Conservation (phyloP, 1,139 yeast species). For the Yamadazyma taylorii region DNA sequence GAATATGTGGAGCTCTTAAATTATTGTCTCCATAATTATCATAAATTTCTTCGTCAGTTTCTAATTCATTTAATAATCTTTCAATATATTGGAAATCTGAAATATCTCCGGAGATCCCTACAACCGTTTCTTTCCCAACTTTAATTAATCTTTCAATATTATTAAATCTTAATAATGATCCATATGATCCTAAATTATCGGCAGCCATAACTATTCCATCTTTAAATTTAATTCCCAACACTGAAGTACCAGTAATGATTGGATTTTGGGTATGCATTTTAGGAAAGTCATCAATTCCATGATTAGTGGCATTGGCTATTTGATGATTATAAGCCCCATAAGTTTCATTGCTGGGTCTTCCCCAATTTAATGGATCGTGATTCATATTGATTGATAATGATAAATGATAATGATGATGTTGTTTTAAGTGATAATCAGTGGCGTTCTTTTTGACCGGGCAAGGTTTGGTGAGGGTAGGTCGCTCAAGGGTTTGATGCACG, state of each 20-base stretch:
- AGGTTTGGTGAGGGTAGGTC: background rate
- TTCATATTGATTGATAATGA: slow-evolving; percentile 74
- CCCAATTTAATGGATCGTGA: slow-evolving; percentile 95
- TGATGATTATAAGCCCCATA: slow-evolving; percentile 77
- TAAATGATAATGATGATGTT: too few relatives aligned
- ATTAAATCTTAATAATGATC: slow-evolving; percentile 84
- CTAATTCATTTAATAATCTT: slow-evolving; percentile 74
- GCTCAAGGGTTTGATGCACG: slow-evolving; percentile 1
- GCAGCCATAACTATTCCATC: slow-evolving; percentile 95
- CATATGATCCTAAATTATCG: slow-evolving; percentile 90
- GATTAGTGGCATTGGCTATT: slow-evolving; percentile 59
- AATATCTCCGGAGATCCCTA: slow-evolving; percentile 93
- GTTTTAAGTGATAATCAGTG: slow-evolving; percentile 1
- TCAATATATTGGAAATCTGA: slow-evolving; percentile 88
- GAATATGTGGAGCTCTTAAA: slow-evolving; percentile 82
- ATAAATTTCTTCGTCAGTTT: slow-evolving; percentile 68
- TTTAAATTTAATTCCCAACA: slow-evolving; percentile 83
- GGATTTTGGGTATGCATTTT: slow-evolving; percentile 90
- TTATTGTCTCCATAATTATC: slow-evolving; percentile 75
- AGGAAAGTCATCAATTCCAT: slow-evolving; percentile 42
- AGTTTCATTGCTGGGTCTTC: slow-evolving; percentile 80
- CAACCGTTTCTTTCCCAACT: slow-evolving; percentile 84
- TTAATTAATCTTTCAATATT: slow-evolving; percentile 80
- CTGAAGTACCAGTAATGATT: slow-evolving; percentile 94
- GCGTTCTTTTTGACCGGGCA: slow-evolving; percentile 1